Conservation (phyloP, 164 flowering plant species). For the Sextonia rubra region DNA sequence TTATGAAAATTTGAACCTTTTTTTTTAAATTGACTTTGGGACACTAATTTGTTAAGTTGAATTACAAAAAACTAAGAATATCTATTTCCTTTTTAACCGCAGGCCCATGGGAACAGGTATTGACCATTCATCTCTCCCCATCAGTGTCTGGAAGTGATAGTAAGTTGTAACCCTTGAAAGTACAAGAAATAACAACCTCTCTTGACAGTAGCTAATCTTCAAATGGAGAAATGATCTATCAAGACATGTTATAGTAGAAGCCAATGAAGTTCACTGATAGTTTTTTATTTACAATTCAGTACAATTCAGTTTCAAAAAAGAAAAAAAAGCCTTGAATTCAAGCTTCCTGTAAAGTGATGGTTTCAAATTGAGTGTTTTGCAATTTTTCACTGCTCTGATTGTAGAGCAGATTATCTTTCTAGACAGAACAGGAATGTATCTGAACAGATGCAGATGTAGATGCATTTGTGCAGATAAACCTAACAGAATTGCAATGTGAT, state of each 20-base stretch:
- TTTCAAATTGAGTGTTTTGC: conserved; percentile 7
- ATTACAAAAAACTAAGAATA: not conserved
- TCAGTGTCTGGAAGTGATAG: conserved; percentile 5
- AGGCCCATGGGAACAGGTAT: conserved; percentile 43
- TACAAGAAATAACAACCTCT: conserved; percentile 6
- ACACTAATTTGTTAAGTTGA: not conserved
- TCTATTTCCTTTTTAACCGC: conserved; percentile 22
- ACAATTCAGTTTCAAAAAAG: not conserved
- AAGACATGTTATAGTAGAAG: conserved; percentile 1
- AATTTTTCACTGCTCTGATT: not conserved
- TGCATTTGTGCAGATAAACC: conserved; percentile 7
- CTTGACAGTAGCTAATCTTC: conserved; percentile 8
- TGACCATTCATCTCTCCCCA: conserved; percentile 17
- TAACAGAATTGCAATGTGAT: conserved; percentile 2
- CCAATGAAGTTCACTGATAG: not conserved
- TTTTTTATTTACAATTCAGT: not conserved
- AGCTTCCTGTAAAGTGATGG: conserved; percentile 7
- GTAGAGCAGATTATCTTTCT: not conserved
- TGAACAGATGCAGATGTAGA: not conserved
- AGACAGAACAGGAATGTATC: not conserved
- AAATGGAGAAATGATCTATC: not conserved
- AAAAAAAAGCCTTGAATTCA: conserved; percentile 4
- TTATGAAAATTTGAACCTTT: not conserved
- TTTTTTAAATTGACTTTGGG: not conserved
- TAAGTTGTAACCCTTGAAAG: not conserved